Conservation (phyloP, 106 monocot species). For the Dendrobium chrysotoxum region DNA sequence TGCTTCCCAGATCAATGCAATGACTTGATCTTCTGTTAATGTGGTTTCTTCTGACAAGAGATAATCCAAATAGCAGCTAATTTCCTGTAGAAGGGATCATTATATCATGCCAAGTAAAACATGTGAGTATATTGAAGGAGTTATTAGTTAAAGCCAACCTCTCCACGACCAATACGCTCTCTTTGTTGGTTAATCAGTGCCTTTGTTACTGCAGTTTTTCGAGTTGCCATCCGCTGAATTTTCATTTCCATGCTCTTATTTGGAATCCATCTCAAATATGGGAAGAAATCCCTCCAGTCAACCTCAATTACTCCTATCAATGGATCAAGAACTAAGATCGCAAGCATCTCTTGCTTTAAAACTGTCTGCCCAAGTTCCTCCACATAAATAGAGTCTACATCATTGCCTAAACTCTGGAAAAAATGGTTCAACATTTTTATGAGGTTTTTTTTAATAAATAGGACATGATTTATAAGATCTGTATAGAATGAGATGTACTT, state of each 20-base stretch:
- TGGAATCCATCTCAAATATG: slow-evolving; percentile 77
- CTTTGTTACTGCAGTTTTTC: slow-evolving; percentile 53
- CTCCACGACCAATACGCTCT: slow-evolving; percentile 45
- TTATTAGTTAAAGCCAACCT: slow-evolving; percentile 31
- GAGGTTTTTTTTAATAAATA: too few relatives aligned
- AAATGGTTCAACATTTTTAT: too few relatives aligned
- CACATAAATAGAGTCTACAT: slow-evolving; percentile 64
- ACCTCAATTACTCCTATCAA: slow-evolving; percentile 91
- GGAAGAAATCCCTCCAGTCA: slow-evolving; percentile 99
- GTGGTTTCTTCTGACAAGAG: too few relatives aligned
- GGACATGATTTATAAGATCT: background rate
- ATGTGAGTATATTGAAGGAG: background rate
- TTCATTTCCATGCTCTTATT: slow-evolving; percentile 56
- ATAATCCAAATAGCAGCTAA: too few relatives aligned
- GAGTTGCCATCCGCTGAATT: slow-evolving; percentile 38
- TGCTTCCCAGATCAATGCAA: too few relatives aligned
- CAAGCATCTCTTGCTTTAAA: slow-evolving; percentile 56
- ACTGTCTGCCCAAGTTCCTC: slow-evolving; percentile 64
- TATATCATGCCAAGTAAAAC: too few relatives aligned
- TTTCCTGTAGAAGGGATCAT: too few relatives aligned
- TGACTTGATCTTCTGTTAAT: too few relatives aligned
- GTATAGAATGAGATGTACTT: slow-evolving; percentile 29
- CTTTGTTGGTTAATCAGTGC: slow-evolving; percentile 66
- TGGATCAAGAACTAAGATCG: slow-evolving; percentile 62
- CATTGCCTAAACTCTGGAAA: slow-evolving; percentile 58